A percentile compares a stretch with the other conserved stretches of the same genome.
phyloP scores from a whole-genome alignment of 768 basidiomycete genomes.

The Amanita exitialis region DNA sequence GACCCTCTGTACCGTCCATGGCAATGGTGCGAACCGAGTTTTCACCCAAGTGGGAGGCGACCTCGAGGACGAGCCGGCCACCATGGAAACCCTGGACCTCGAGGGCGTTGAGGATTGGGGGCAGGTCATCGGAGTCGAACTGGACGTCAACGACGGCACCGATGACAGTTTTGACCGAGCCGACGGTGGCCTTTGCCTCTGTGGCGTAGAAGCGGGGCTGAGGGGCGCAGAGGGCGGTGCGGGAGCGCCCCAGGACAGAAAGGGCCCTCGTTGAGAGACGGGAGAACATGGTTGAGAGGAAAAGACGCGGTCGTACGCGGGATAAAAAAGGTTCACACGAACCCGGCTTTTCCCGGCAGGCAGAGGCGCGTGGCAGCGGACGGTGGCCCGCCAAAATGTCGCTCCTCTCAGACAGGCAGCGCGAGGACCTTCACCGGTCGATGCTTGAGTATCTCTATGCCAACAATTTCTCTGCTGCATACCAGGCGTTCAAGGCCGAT shows the following conservation, averaged over 20 bases:
- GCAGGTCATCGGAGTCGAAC: conserved; percentile 90
- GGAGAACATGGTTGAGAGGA: conserved; percentile 63
- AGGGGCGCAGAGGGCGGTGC: conserved; percentile 12
- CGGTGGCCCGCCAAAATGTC: conserved; percentile 10
- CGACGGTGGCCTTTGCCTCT: conserved; percentile 64
- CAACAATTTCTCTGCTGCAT: conserved; percentile 54
- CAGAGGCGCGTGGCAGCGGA: conserved; percentile 7
- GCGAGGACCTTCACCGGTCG: conserved; percentile 46
- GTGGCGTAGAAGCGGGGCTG: conserved; percentile 85
- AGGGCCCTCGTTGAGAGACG: conserved; percentile 81
- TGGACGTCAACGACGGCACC: conserved; percentile 99
- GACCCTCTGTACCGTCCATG: conserved; percentile 99
- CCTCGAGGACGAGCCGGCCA: conserved; percentile 97
- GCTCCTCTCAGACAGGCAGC: conserved; percentile 17
- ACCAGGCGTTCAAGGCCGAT: conserved; percentile 46
- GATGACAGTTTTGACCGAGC: conserved; percentile 95
- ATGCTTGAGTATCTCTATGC: conserved; percentile 72
- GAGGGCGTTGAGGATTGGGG: conserved; percentile 97
- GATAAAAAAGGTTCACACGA: conserved; percentile 38
- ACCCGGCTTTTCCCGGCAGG: conserved; percentile 33
- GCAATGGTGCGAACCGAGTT: conserved; percentile 99
- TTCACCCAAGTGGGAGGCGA: conserved; percentile 97
- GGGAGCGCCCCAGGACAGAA: conserved; percentile 11
- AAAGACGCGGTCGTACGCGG: conserved; percentile 20
- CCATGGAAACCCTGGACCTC: conserved; percentile 93